phyloP scores from a whole-genome alignment of 169 alveolate genomes.

The Cryptosporidium ubiquitum region DNA sequence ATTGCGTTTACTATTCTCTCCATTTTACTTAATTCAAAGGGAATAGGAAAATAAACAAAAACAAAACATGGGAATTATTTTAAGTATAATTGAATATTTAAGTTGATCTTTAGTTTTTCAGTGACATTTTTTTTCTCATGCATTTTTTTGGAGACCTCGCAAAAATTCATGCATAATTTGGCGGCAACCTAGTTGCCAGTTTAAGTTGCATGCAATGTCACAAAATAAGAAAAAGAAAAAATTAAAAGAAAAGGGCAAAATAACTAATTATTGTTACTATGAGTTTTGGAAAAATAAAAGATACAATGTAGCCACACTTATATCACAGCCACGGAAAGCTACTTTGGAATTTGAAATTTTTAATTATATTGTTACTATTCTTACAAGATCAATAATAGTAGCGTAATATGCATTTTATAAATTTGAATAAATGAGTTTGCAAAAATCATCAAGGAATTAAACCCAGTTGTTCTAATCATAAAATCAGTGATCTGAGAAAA shows the following conservation, averaged over 20 bases:
- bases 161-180: neutral
- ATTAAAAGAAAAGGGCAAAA: too few relatives aligned
- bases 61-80: neutral
- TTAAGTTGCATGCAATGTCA: neutral
- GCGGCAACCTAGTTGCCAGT: neutral
- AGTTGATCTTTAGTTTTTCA: neutral
- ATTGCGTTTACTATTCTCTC: neutral
- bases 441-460: neutral
- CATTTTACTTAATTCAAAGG: neutral
- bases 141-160: neutral
- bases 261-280: neutral
- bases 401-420: neutral
- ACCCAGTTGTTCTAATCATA: neutral
- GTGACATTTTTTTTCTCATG: neutral
- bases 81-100: neutral
- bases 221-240: neutral
- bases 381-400: neutral
- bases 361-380: constrained; percentile 7
- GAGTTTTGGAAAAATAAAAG: neutral
- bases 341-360: neutral
- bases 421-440: neutral
- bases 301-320: neutral
- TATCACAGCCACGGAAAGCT: neutral
- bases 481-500: constrained; percentile 14
- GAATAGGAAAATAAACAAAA: neutral